Evolutionary conservation across 805 yeast genomes (phyloP), one percentile per base, ranked within the genome.

Genomic region (Metschnikowia santaceciliae): DNA sequence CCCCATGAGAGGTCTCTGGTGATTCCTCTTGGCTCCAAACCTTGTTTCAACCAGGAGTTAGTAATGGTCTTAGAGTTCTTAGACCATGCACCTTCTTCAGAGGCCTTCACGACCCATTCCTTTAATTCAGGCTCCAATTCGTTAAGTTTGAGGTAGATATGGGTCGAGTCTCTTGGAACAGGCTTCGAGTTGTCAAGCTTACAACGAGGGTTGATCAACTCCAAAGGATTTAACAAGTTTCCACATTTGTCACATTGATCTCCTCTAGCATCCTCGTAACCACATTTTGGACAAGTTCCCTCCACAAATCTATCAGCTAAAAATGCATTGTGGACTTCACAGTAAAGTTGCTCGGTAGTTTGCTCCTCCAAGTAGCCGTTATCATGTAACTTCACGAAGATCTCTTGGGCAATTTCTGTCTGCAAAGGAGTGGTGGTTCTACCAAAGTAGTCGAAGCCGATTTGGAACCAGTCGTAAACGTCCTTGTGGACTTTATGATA

Each of bases 221-320:
- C 98, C 63, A 90, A 86, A 46, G 99, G 96, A 67, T 92, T 88
- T 61, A 94, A 77, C 57, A 94, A 77, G 53, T 74, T 72, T 58
- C 99, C 99, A 77, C 99, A 94, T 63, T 85, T 85, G 70, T 94
- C 99, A 80, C 99, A 94, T 76, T 94, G 99, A 70, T 94, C 99
- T 61, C 99, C 99, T 70, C 99, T 84, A 32, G 99, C 99, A 68
- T 94, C 99, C 55, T 88, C 96, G 67, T 90, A 94, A 42, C 77
- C 80, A 76, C 99, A 94, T 70, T 86, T 86, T 52, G 98, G 98
- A 75, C 99, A 94, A 46, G 84, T 88, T 60, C 99, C 99, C 73
- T 94, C 98, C 34, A 94, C 99, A 62, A 82, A 94, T 68, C 99
- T 79, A 68, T 94, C 99, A 51, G 99, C 99, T 53, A 94, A 77